Conservation (phyloP, 345 rosid genomes). For the Arabis alpina region DNA sequence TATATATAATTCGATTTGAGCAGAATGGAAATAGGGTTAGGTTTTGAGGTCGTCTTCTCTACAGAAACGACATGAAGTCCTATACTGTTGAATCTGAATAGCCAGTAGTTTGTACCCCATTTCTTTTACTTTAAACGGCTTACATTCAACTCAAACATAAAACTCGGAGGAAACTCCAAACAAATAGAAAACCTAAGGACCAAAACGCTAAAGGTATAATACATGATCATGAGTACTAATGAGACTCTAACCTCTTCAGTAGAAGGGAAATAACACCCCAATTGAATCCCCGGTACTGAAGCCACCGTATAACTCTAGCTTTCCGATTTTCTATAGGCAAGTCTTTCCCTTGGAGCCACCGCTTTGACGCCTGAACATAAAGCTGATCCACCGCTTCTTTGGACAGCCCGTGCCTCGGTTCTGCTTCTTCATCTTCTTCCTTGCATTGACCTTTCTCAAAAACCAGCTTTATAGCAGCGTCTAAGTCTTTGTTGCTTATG, state of each 20-base stretch:
- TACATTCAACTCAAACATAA: not conserved
- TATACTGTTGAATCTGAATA: too few species aligned
- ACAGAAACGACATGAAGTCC: too few species aligned
- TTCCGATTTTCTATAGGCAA: constrained; percentile 68
- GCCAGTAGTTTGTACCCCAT: too few species aligned
- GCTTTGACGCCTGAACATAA: constrained; percentile 67
- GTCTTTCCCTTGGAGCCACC: constrained; percentile 69
- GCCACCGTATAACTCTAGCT: constrained; percentile 83
- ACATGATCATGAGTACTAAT: not conserved
- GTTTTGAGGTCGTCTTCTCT: too few species aligned
- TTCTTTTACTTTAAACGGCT: too few species aligned
- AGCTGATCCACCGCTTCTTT: constrained; percentile 68
- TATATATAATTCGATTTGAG: too few species aligned
- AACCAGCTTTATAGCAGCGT: constrained; percentile 71
- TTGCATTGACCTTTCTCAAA: constrained; percentile 50
- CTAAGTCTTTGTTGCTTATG: constrained; percentile 55
- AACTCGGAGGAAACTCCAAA: not conserved
- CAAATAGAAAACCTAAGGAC: constrained; percentile 4
- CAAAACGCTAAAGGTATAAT: constrained; percentile 13
- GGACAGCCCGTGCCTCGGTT: constrained; percentile 59
- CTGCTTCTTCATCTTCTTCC: constrained; percentile 50
- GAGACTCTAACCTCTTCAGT: constrained; percentile 65
- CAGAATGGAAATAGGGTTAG: too few species aligned
- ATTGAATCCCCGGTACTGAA: constrained; percentile 85
- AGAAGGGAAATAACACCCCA: constrained; percentile 66